Percentiles rank a stretch among this genome's conserved stretches.
Evolutionary conservation across 441 rosid species (phyloP).

Genomic region (Gossypium schwendimanii): DNA sequence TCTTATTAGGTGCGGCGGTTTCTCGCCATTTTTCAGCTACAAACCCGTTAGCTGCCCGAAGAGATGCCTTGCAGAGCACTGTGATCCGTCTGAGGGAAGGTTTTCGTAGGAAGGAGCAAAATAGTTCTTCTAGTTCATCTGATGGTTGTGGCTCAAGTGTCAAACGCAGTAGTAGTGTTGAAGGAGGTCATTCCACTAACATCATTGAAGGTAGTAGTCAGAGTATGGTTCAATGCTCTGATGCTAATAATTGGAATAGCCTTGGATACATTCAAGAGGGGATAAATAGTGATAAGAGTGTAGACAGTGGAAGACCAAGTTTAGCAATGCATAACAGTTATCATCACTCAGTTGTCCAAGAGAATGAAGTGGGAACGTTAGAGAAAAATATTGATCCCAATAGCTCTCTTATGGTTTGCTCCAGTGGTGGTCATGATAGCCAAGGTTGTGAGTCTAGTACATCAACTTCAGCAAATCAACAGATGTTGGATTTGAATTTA

Average conservation of each 20-base stretch:
- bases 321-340: constrained; percentile 82
- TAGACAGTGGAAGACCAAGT: constrained; percentile 98
- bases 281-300: constrained; percentile 82
- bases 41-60: constrained; percentile 91
- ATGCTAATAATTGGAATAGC: constrained; percentile 53
- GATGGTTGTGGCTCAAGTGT: constrained; percentile 99
- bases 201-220: constrained; percentile 56
- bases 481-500: constrained; percentile 73
- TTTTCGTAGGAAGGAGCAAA: constrained; percentile 85
- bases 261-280: constrained; percentile 54
- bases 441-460: constrained; percentile 95
- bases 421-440: constrained; percentile 90
- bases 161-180: constrained; percentile 89
- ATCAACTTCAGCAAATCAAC: constrained; percentile 83
- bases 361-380: constrained; percentile 71
- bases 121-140: constrained; percentile 93
- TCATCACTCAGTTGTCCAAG: constrained; percentile 82
- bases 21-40: constrained; percentile 86
- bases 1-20: constrained; percentile 94
- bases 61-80: constrained; percentile 96
- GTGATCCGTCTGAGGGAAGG: constrained; percentile 98
- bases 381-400: constrained; percentile 69
- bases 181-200: constrained; percentile 66
- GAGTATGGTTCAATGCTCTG: constrained; percentile 44
- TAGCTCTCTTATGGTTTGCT: constrained; percentile 57